Evolutionary conservation across 371 early-diverging fungal genomes (phyloP).

Genomic region (Mortierella polycephala): DNA sequence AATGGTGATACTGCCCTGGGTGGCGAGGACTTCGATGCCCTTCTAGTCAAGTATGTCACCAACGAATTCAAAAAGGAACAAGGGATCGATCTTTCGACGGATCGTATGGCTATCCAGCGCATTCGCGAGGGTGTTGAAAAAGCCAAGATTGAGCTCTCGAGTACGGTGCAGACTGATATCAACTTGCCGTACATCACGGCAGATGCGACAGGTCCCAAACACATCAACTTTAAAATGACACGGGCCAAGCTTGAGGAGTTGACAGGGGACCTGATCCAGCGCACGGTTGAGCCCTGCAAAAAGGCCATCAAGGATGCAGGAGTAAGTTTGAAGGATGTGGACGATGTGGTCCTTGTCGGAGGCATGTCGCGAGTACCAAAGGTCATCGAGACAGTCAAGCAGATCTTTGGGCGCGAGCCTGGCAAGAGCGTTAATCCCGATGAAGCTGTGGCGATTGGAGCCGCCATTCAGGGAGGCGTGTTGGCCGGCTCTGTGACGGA

Average conservation of each 20-base stretch:
- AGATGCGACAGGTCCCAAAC: conserved; percentile 94
- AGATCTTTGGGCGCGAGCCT: conserved; percentile 92
- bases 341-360: conserved; percentile 99
- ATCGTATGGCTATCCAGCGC: conserved; percentile 95
- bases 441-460: conserved; percentile 99
- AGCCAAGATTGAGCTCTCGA: conserved; percentile 98
- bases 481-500: conserved; percentile 95
- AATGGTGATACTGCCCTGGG: conserved; percentile 98
- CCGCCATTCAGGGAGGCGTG: conserved; percentile 99
- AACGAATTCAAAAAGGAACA: conserved; percentile 89
- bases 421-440: conserved; percentile 98
- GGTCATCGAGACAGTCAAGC: conserved; percentile 94
- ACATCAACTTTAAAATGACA: conserved; percentile 93
- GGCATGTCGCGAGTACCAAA: conserved; percentile 99
- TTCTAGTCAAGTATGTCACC: conserved; percentile 84
- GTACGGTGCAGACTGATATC: conserved; percentile 93
- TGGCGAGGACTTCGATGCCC: conserved; percentile 99
- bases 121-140: conserved; percentile 98
- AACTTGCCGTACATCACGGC: conserved; percentile 96
- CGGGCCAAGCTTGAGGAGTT: conserved; percentile 93
- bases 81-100: conserved; percentile 78
- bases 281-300: conserved; percentile 95
- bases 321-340: conserved; percentile 81
- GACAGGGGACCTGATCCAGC: conserved; percentile 83
- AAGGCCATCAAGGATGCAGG: conserved; percentile 98